Percentiles rank a stretch among this genome's conserved stretches.
Evolutionary conservation across 345 rosid species (phyloP).

Genomic region (rapeseed (Brassica napus)): Da-Ae NC_063443.1:7644001-7644500

Average conservation of each 20-base stretch:
- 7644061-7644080: slow-evolving; percentile 14
- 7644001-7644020: slow-evolving; percentile 22
- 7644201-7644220: slow-evolving; percentile 94
- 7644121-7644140: slow-evolving; percentile 37
- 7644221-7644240: slow-evolving; percentile 58
- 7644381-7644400: slow-evolving; percentile 70
- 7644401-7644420: slow-evolving; percentile 41
- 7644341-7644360: slow-evolving; percentile 75
- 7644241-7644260: slow-evolving; percentile 38
- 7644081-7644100: slow-evolving; percentile 58
- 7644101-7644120: slow-evolving; percentile 50
- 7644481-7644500: slow-evolving; percentile 76
- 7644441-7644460: slow-evolving; percentile 44
- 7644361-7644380: slow-evolving; percentile 60
- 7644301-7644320: slow-evolving; percentile 54
- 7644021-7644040: slow-evolving; percentile 15
- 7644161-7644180: slow-evolving; percentile 65
- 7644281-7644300: slow-evolving; percentile 37
- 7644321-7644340: slow-evolving; percentile 78
- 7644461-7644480: slow-evolving; percentile 47
- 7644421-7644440: slow-evolving; percentile 41
- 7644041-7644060: neutral
- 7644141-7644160: slow-evolving; percentile 50
- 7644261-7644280: slow-evolving; percentile 28
- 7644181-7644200: slow-evolving; percentile 82